Conservation (phyloP, 345 rosid genomes). For the Eucalyptus marginata region DNA sequence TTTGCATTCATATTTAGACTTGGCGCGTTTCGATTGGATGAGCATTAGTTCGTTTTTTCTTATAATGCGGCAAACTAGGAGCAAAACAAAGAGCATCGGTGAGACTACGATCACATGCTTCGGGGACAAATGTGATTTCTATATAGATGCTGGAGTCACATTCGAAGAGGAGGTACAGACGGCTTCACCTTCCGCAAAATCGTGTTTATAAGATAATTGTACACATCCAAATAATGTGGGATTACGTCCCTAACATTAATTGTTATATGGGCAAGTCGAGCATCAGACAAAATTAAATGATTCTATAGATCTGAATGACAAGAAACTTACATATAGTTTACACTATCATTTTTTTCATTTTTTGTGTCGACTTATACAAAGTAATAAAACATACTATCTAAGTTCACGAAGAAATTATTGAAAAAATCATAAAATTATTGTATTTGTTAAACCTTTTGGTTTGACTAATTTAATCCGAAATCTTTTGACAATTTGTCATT, state of each 20-base stretch:
- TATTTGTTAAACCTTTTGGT: no score
- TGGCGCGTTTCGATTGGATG: neutral
- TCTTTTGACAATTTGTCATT: neutral
- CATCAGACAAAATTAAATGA: neutral
- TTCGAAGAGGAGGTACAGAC: neutral
- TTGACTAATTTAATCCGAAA: fast-evolving
- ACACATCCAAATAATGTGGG: fast-evolving
- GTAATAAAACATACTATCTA: neutral
- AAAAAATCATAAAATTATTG: no score
- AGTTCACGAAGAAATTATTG: neutral
- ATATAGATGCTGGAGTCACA: neutral
- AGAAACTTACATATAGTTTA: neutral
- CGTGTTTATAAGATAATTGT: neutral
- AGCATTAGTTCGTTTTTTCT: neutral
- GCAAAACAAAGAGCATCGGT: neutral
- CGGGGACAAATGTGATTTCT: neutral
- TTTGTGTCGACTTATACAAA: neutral
- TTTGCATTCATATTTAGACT: neutral
- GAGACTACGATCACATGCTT: neutral
- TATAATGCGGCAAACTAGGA: neutral
- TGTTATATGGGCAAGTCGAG: neutral
- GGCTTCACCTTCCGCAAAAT: neutral
- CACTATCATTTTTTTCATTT: neutral
- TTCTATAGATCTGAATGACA: neutral
- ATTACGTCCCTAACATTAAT: neutral